Evolutionary conservation across 805 yeast genomes (phyloP), one percentile per base, ranked within the genome.

Genomic region (Metschnikowia noctiluminum): DNA sequence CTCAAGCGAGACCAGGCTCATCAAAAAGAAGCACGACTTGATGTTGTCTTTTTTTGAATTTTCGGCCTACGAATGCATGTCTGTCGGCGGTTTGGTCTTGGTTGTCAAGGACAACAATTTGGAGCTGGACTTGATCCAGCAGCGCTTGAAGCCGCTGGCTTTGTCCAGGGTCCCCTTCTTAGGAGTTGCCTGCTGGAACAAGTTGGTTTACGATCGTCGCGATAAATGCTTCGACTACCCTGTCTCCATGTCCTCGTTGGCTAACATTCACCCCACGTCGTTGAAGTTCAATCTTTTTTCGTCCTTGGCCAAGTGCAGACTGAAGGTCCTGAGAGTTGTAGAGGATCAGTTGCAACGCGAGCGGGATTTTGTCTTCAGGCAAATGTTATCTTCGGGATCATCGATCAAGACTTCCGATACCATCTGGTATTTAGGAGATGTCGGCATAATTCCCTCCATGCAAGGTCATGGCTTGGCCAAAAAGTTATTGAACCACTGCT

Each of bases 401-500:
- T 70, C 70, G 5, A 58, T 68, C 53, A 62, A 64, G 43, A 66
- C 68, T 14, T 64, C 62, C 42, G 64, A 63, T 40, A 60, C 68
- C 38, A 63, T 79, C 45, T 81, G 85, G 85, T 81, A 81, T 60
- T 68, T 81, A 52, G 71, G 77, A 40, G 85, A 81, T 60, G 69
- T 81, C 45, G 85, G 85, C 38, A 79, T 82, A 26, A 66, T 78
- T 39, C 82, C 84, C 7, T 62, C 72, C 37, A 81, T 81, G 66
- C 69, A 82, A 59, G 85, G 86, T 45, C 78, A 77, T 57, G 84
- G 85, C 21, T 70, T 79, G 55, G 82, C 83, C 34, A 70, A 79
- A 59, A 65, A 71, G 50, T 66, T 81, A 51, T 65, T 81, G 43
- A 77, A 79, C 52, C 72, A 70, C 60, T 79, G 77, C 45, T 68